These are phyloP conservation scores for Calendula officinalis DNA, from an alignment of 129 eudicot genomes.

Conservation along the genomic window DNA sequence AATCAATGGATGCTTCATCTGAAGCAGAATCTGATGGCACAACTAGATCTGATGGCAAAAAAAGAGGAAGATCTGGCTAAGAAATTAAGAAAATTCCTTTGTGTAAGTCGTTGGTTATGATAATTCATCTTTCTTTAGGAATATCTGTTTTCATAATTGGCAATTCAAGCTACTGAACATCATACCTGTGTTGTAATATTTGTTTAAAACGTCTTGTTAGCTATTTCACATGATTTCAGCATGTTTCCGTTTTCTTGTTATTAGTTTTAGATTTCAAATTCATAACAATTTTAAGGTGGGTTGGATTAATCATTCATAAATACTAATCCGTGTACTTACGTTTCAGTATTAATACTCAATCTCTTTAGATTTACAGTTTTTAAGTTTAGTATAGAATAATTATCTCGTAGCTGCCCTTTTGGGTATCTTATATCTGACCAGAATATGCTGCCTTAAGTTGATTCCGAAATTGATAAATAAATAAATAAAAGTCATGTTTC, in stretches of 20 bases:
- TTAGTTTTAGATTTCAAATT: slow-evolving; percentile 22
- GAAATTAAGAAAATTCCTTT: slow-evolving; percentile 11
- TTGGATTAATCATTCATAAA: background rate
- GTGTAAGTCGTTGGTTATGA: slow-evolving; percentile 22
- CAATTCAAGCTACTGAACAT: slow-evolving; percentile 31
- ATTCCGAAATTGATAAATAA: background rate
- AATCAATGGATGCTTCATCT: slow-evolving; percentile 67
- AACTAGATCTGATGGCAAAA: slow-evolving; percentile 60
- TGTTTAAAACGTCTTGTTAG: slow-evolving; percentile 25
- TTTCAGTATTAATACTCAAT: slow-evolving; percentile 22
- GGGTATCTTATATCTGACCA: slow-evolving; percentile 15
- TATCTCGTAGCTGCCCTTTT: background rate
- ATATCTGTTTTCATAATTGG: slow-evolving; percentile 29
- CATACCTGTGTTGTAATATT: slow-evolving; percentile 30
- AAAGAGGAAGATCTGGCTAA: slow-evolving; percentile 58
- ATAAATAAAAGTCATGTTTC: background rate
- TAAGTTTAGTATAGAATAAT: slow-evolving; percentile 12
- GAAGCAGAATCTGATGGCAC: slow-evolving; percentile 69
- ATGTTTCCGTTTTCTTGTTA: slow-evolving; percentile 11
- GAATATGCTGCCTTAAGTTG: slow-evolving; percentile 10
- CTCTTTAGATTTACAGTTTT: background rate
- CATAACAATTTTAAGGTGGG: slow-evolving; percentile 13
- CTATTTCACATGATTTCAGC: slow-evolving; percentile 24
- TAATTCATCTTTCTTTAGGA: slow-evolving; percentile 23
- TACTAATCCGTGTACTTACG: slow-evolving; percentile 17